Evolutionary conservation across 2,329 filamentous ascomycete genomes (phyloP), one percentile per base, ranked within the genome.

Genomic region (Amauroascus verrucosus): DNA sequence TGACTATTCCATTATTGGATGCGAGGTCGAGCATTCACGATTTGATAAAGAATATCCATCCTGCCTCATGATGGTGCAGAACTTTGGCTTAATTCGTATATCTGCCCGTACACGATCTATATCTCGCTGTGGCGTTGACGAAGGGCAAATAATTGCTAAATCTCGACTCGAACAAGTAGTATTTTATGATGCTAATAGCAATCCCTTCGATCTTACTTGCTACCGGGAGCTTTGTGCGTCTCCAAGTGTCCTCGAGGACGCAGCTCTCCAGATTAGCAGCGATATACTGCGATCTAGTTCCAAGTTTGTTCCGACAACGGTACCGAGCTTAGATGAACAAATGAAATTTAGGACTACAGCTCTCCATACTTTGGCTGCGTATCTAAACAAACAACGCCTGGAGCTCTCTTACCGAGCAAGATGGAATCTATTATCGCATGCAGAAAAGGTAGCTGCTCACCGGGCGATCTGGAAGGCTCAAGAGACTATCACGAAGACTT

Each of bases 161-260:
- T 87, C 83, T 70, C 95, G 93, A 69, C 77, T 98, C 38, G 88
- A 96, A 64, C 90, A 98, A 70, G 90, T 90, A 1, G 86, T 97
- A 1, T 97, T 96, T 70, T 97, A 88, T 65, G 82, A 81, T 46
- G 82, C 86, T 64, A 78, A 84, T 57, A 82, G 87, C 63, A 97
- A 89, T 62, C 86, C 91, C n/a, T 72, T 98, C n/a, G 83, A 89
- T 57, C 88, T 98, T 62, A 80, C 84, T 41, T 79, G 83, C 41
- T 80, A 81, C 58, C 75, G 80, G 37, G 81, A 83, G 52, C 73
- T 84, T 45, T 75, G 78, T 3, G 95, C 93, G 59, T 75, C 81
- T 0, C 70, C 78, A 16, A 74, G 80, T 22, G 87, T 95, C 61
- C 77, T 94, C 24, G 83, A 86, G 56, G 72, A 78, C 55, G 93